These are phyloP conservation scores for Calonectria henricotiae DNA, from an alignment of 2,329 filamentous ascomycete species.

Conservation along the genomic window DNA sequence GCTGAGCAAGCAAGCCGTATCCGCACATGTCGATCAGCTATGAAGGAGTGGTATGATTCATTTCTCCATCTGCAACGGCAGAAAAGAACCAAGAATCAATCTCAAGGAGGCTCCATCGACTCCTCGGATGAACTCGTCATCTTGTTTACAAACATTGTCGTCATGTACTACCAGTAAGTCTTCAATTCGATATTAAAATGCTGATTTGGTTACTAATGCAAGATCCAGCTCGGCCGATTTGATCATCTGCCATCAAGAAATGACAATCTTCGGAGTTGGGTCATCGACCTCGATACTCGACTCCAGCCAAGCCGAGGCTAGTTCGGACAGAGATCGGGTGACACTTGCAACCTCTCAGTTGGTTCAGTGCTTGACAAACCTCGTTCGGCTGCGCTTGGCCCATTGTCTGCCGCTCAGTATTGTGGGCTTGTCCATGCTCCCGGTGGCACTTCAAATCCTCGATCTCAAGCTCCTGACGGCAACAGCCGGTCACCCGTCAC, in stretches of 20 bases:
- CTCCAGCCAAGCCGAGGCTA: neutral
- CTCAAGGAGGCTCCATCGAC: neutral
- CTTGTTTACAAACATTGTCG: conserved; percentile 25
- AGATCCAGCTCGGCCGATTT: conserved; percentile 20
- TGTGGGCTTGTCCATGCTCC: conserved; percentile 26
- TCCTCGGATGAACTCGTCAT: conserved; percentile 22
- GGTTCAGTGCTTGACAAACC: conserved; percentile 24
- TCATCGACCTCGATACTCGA: neutral
- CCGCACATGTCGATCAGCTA: conserved; percentile 14
- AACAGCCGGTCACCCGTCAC: neutral
- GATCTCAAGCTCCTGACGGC: conserved; percentile 26
- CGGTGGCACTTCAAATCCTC: conserved; percentile 26
- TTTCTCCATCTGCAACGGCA: neutral
- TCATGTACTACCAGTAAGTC: conserved; percentile 37
- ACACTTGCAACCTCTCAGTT: conserved; percentile 13
- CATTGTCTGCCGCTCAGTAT: conserved; percentile 16
- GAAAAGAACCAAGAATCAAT: neutral
- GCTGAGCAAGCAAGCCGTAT: conserved; percentile 29
- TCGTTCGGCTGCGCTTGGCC: neutral
- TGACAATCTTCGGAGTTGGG: conserved; percentile 27
- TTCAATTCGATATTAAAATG: neutral
- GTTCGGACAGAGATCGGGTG: neutral
- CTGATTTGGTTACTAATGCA: neutral
- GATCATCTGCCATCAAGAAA: conserved; percentile 31
- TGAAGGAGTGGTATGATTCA: conserved; percentile 23